phyloP scores from a whole-genome alignment of 2,329 filamentous ascomycete genomes.

The Onygenales sp. region DNA sequence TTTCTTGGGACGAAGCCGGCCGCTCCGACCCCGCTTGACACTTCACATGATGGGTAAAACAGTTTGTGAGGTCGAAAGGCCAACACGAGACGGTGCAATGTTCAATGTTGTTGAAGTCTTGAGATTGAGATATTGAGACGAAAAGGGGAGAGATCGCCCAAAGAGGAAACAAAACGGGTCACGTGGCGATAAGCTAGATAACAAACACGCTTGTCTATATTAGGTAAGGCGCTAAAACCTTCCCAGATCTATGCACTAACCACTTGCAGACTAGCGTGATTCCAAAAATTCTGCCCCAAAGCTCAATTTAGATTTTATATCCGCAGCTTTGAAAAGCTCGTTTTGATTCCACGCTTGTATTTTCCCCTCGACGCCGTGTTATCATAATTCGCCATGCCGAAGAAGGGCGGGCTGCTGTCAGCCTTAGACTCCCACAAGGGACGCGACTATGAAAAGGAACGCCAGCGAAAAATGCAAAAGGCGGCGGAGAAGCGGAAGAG shows the following conservation, averaged over 20 bases:
- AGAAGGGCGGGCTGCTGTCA: slow-evolving; percentile 48
- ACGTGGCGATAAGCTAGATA: background rate
- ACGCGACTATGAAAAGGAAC: slow-evolving; percentile 64
- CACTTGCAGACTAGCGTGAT: background rate
- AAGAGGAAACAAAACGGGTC: background rate
- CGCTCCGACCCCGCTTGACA: no score
- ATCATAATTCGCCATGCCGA: slow-evolving; percentile 31
- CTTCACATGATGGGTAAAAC: no score
- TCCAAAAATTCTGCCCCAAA: background rate
- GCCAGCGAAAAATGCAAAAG: slow-evolving; percentile 59
- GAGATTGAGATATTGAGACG: background rate
- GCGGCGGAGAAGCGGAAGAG: slow-evolving; percentile 37
- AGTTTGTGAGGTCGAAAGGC: no score
- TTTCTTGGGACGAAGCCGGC: no score
- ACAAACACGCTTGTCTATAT: background rate
- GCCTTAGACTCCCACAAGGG: slow-evolving; percentile 51
- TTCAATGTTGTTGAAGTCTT: no score
- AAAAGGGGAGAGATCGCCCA: background rate
- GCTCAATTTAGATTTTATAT: background rate
- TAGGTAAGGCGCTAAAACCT: background rate
- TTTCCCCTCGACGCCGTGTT: background rate
- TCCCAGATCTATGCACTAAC: background rate
- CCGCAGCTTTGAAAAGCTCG: background rate
- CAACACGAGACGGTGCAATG: no score
- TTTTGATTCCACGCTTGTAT: background rate